phyloP scores from a whole-genome alignment of 176 grass and related monocot species.

The Zea mays region DNA sequence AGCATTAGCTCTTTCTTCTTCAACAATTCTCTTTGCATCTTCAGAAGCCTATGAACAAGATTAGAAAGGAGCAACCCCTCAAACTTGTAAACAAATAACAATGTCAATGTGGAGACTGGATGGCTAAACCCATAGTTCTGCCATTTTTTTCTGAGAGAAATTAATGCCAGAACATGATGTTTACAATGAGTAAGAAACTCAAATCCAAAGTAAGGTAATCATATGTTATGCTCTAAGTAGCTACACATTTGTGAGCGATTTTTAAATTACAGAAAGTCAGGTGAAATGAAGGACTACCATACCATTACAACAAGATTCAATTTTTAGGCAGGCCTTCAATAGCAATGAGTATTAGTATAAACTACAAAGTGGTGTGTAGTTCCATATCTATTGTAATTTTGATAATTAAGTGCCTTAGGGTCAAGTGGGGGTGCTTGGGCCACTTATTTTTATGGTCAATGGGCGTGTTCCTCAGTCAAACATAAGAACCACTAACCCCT shows the following conservation, averaged over 20 bases:
- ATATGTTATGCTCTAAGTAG: neutral
- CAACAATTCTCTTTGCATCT: slow-evolving; percentile 86
- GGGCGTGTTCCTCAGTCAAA: neutral
- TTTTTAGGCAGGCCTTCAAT: neutral
- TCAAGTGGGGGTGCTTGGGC: neutral
- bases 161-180: neutral
- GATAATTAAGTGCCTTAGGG: neutral
- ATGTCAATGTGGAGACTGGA: neutral
- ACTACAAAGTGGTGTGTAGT: neutral
- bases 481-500: neutral
- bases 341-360: slow-evolving; percentile 7
- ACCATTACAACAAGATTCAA: neutral
- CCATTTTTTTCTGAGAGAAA: neutral
- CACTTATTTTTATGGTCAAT: neutral
- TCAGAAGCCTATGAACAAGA: slow-evolving; percentile 72
- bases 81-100: slow-evolving; percentile 28
- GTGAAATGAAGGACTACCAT: neutral
- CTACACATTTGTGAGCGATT: neutral
- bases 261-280: slow-evolving; percentile 14
- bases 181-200: neutral
- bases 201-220: neutral
- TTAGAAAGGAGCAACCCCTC: slow-evolving; percentile 13
- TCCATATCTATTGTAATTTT: neutral
- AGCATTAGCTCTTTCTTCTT: slow-evolving; percentile 82
- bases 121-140: neutral